Base-by-base conservation (phyloP, 768 basidiomycete species). In the Cyathus striatus region DNA sequence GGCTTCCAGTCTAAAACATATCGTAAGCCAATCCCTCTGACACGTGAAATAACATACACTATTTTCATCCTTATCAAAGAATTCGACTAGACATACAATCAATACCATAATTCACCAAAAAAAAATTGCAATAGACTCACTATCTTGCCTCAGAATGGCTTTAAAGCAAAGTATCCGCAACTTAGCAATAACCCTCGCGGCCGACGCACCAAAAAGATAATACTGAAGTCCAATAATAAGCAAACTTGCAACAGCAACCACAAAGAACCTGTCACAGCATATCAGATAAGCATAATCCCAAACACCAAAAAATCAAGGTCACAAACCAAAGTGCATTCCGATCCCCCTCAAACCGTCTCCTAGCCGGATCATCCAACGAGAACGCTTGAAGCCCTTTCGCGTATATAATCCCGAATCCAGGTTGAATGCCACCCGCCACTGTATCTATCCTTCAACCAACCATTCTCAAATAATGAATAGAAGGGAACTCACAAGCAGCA, bases 41-140 rank as follows among this genome's bases (percentile, higher is more conserved):
- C 27, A 20, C 40, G 24, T 13, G 6, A 14, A 17, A 45, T 1
- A 18, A 64, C 78, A 53, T 60, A 82, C 82, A 44, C 72, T 87
- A 58, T 96, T 81, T 61, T 83, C 79, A 20, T 91, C 89, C 63
- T 79, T 81, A 63, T 96, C 92, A 46, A 94, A 96, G 71, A 83
- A 94, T 47, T 83, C 85, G 52, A 90, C 82, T 86, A n/a, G n/a
- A n/a, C n/a, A n/a, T 46, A 21, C 37, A 41, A 44, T 25, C 16
- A 18, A 38, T 17, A 24, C 42, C 44, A 43, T 3, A 23, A 10
- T 25, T n/a, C n/a, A n/a, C n/a, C n/a, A 10, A 6, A 16, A 40
- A 5, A 4, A 22, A 6, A n/a, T 13, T 6, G 21, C 36, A n/a
- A 48, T 20, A n/a, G n/a, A 77, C 76, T 64, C 53, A 80, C 86